A percentile compares a stretch with the other conserved stretches of the same genome.
Conservation (phyloP, 2,329 filamentous ascomycete genomes). For the Trichoderma harzianum region DNA sequence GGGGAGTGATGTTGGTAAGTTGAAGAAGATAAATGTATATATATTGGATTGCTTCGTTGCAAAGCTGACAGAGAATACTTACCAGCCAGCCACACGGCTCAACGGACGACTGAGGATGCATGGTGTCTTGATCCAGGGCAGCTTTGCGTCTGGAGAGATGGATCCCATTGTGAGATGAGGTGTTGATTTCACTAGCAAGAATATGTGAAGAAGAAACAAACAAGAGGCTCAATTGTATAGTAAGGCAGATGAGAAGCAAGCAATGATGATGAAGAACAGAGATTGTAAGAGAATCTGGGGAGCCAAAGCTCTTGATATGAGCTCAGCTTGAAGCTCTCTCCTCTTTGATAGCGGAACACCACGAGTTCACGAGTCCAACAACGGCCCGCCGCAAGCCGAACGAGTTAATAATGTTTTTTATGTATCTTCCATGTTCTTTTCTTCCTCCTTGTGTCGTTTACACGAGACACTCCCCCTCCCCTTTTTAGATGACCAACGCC, state of each 20-base stretch:
- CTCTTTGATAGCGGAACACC: background rate
- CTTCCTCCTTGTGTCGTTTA: background rate
- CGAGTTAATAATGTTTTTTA: background rate
- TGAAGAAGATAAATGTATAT: background rate
- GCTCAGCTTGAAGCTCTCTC: background rate
- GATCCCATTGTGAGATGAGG: conserved; percentile 38
- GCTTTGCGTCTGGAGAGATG: conserved; percentile 35
- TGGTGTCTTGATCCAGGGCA: conserved; percentile 70
- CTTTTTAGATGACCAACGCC: background rate
- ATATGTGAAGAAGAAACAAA: background rate
- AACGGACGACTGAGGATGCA: conserved; percentile 64
- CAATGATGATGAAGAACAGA: background rate
- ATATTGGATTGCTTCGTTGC: background rate
- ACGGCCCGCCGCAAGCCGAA: background rate
- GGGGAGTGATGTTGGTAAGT: background rate
- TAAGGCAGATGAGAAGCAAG: background rate
- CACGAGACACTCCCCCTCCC: background rate
- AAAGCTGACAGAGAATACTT: conserved; percentile 8
- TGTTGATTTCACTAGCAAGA: background rate
- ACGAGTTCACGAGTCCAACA: background rate
- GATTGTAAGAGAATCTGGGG: background rate
- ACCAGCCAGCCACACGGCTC: conserved; percentile 71
- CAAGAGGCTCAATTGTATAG: background rate
- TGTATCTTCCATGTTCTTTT: background rate
- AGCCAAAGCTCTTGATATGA: conserved; percentile 3